Percentiles rank a stretch among this genome's conserved stretches.
Conservation (phyloP, 1,284 basidiomycete genomes). For the Anthracocystis walkeri region DNA sequence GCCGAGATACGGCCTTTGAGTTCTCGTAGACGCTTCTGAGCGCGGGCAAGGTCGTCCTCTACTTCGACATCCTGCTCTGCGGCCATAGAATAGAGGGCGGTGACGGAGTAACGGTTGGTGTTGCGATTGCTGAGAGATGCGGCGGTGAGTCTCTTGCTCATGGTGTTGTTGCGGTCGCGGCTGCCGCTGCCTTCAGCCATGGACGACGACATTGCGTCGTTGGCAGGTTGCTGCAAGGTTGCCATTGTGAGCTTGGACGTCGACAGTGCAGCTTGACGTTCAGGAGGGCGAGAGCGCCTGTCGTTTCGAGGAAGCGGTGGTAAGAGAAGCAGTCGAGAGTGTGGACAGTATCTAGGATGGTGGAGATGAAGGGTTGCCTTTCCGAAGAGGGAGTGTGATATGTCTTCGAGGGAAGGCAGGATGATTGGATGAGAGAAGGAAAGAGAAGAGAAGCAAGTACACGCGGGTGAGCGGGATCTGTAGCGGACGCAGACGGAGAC, state of each 20-base stretch:
- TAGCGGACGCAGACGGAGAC: too few species aligned
- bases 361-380: neutral
- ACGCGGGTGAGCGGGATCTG: too few species aligned
- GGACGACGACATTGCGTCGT: slow-evolving; percentile 19
- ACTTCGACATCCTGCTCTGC: slow-evolving; percentile 99
- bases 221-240: slow-evolving; percentile 35
- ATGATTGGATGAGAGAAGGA: too few species aligned
- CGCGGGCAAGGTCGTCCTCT: slow-evolving; percentile 94
- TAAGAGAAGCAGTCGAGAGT: neutral
- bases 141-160: slow-evolving; percentile 52
- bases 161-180: slow-evolving; percentile 43
- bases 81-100: slow-evolving; percentile 95
- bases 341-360: neutral
- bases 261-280: neutral
- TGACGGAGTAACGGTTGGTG: slow-evolving; percentile 95
- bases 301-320: neutral
- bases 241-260: slow-evolving; percentile 24
- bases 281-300: neutral
- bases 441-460: too few species aligned
- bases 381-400: too few species aligned
- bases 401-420: too few species aligned
- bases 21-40: slow-evolving; percentile 93
- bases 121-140: slow-evolving; percentile 73
- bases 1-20: slow-evolving; percentile 97
- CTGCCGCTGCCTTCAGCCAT: slow-evolving; percentile 44